These are phyloP conservation scores for Solanum ossicruentum DNA, from an alignment of 257 asterid genomes.

Conservation along the genomic window DNA sequence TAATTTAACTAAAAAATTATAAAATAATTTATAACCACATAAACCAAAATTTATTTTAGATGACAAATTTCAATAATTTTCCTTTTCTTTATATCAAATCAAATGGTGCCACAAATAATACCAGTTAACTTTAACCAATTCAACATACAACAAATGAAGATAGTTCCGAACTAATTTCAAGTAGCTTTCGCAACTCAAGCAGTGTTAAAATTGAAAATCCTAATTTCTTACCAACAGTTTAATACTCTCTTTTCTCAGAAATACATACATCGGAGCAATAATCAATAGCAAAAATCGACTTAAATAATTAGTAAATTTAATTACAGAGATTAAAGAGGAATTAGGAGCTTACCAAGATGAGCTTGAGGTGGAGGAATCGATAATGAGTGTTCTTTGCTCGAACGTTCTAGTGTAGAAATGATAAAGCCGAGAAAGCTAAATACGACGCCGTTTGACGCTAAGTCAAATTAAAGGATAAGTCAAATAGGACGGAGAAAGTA, in stretches of 20 bases:
- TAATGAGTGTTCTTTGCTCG: not conserved
- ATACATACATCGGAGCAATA: not conserved
- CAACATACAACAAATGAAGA: not conserved
- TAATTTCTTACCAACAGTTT: not conserved
- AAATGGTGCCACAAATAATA: too few relatives aligned
- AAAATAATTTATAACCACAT: too few relatives aligned
- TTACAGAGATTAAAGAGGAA: not conserved
- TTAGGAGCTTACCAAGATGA: not conserved
- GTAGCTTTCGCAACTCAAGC: not conserved
- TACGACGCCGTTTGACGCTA: not conserved
- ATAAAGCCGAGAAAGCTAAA: not conserved
- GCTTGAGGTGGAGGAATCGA: not conserved
- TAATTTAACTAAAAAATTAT: too few relatives aligned
- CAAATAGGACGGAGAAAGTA: too few relatives aligned
- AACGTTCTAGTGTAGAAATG: not conserved
- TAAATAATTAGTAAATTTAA: not conserved
- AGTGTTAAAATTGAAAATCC: not conserved
- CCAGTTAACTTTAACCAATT: not conserved
- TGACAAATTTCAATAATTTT: too few relatives aligned
- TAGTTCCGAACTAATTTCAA: not conserved
- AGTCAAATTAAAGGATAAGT: too few relatives aligned
- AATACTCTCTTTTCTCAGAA: not conserved
- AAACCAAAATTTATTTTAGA: too few relatives aligned
- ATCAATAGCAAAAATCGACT: not conserved
- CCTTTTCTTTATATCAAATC: too few relatives aligned